phyloP scores from a whole-genome alignment of 2,329 filamentous ascomycete species.

The Ploettnerulaceae sp. region DNA sequence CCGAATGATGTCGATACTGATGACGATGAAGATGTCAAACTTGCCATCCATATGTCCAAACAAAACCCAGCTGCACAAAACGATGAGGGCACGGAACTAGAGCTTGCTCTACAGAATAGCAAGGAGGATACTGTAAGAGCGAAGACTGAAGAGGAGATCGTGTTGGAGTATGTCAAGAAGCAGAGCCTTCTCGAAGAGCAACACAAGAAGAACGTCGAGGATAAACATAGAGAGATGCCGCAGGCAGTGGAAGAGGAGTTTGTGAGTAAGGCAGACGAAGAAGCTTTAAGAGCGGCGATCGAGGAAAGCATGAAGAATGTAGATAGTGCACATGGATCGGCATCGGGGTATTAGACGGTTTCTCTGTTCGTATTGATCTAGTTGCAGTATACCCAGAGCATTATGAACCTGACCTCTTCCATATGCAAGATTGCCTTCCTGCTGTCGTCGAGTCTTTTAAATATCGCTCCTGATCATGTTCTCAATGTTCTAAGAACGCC shows the following conservation, averaged over 20 bases:
- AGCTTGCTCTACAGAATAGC: slow-evolving; percentile 16
- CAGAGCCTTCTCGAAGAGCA: slow-evolving; percentile 69
- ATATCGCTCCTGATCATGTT: neutral
- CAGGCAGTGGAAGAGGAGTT: slow-evolving; percentile 5
- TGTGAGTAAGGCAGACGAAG: slow-evolving; percentile 43
- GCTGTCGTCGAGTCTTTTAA: neutral
- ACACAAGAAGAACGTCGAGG: slow-evolving; percentile 28
- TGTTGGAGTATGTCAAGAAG: slow-evolving; percentile 72
- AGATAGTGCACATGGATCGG: slow-evolving; percentile 1
- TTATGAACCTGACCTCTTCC: neutral
- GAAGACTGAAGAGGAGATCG: slow-evolving; percentile 63
- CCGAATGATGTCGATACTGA: slow-evolving; percentile 16
- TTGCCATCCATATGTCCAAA: slow-evolving; percentile 25
- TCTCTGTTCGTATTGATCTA: neutral
- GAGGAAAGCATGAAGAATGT: slow-evolving; percentile 47
- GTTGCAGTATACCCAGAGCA: slow-evolving; percentile 5
- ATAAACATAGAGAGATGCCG: slow-evolving; percentile 9
- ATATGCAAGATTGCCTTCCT: neutral
- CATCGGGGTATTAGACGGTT: neutral
- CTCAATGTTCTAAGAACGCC: too few relatives aligned
- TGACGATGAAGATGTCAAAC: slow-evolving; percentile 27
- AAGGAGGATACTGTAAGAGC: slow-evolving; percentile 35
- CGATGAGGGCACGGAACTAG: slow-evolving; percentile 14
- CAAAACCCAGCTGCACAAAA: slow-evolving; percentile 31
- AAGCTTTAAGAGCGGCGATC: slow-evolving; percentile 51